These are phyloP conservation scores for Trichosanthes cucumerina DNA, from an alignment of 306 rosid genomes.

Conservation along the genomic window DNA sequence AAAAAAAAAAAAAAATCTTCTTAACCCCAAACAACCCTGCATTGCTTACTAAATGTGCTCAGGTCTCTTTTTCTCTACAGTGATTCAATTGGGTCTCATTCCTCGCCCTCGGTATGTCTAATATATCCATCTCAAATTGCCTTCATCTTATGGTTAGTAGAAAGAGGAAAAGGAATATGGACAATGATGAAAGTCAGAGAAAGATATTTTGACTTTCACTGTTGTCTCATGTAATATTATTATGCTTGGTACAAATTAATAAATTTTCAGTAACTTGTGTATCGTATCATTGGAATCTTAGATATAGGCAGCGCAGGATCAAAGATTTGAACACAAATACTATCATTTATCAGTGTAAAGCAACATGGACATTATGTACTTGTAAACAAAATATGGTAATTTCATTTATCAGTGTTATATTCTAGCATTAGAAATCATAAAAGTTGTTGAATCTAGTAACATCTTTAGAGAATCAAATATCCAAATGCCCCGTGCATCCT, in stretches of 20 bases:
- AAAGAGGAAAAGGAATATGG: neutral
- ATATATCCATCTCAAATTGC: neutral
- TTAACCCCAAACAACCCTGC: neutral
- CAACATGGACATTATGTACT: neutral
- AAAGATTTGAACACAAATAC: neutral
- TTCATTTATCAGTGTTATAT: neutral
- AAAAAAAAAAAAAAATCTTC: neutral
- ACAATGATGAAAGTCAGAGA: neutral
- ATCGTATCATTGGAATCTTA: neutral
- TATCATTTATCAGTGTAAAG: neutral
- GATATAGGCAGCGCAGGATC: neutral
- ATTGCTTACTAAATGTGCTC: neutral
- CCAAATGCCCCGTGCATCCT: neutral
- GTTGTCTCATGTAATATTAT: neutral
- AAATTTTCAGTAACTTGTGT: neutral
- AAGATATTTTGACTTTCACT: neutral
- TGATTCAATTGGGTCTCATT: neutral
- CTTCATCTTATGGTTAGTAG: neutral
- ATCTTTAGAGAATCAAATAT: neutral
- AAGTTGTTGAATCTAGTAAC: neutral
- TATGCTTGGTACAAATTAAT: neutral
- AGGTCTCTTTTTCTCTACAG: neutral
- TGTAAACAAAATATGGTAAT: neutral
- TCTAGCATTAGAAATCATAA: neutral
- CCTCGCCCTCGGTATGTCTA: neutral